Evolutionary conservation across 805 yeast genomes (phyloP).

Genomic region (Ogataea nitratoaversa): DNA sequence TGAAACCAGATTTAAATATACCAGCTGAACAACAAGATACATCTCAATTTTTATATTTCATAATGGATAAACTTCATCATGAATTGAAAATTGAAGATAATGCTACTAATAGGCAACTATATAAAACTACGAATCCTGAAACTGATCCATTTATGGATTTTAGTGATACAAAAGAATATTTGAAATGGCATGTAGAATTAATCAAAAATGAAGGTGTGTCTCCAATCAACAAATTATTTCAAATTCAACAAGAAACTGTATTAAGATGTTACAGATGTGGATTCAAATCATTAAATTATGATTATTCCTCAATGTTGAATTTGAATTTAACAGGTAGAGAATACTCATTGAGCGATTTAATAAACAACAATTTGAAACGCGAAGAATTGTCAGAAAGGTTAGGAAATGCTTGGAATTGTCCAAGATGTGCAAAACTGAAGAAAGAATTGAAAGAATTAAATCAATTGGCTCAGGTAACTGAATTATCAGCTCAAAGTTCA

Average conservation of each 20-base stretch:
- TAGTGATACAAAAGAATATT: conserved; percentile 42
- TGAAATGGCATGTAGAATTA: conserved; percentile 55
- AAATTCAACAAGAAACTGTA: conserved; percentile 68
- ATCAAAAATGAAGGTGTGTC: conserved; percentile 57
- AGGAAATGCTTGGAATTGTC: conserved; percentile 84
- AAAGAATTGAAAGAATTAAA: conserved; percentile 17
- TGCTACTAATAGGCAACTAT: conserved; percentile 15
- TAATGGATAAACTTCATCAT: conserved; percentile 65
- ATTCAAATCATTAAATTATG: conserved; percentile 51
- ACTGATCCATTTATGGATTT: conserved; percentile 21
- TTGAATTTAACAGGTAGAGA: conserved; percentile 23
- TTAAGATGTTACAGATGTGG: conserved; percentile 65
- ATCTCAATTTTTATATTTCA: conserved; percentile 65
- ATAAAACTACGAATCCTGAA: conserved; percentile 23
- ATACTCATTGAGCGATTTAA: conserved; percentile 51
- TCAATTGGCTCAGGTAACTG: conserved; percentile 9
- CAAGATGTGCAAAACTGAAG: conserved; percentile 48
- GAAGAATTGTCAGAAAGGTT: conserved; percentile 57
- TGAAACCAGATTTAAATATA: conserved; percentile 64
- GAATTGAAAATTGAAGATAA: conserved; percentile 41
- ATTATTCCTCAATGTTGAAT: conserved; percentile 30
- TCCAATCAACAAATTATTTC: conserved; percentile 62
- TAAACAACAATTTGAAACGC: conserved; percentile 54
- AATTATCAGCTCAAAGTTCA: conserved; percentile 4
- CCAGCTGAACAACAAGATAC: conserved; percentile 81